Evolutionary conservation across 208 protist genomes (phyloP).

Genomic region (Herpetomonas samuelpessoai): DNA sequence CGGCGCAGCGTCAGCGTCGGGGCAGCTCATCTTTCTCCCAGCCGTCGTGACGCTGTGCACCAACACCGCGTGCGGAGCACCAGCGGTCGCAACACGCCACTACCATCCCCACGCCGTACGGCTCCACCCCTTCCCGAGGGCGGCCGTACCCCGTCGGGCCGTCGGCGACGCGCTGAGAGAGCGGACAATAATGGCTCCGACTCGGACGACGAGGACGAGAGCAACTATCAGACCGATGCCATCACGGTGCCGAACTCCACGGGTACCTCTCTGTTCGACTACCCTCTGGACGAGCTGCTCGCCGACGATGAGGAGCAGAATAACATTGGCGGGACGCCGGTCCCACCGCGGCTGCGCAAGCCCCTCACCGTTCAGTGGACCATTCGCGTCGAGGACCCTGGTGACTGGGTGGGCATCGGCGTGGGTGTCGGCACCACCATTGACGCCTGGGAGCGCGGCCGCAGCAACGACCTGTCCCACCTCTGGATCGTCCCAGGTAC

Average conservation of each 20-base stretch:
- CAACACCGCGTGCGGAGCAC: background rate
- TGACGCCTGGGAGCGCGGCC: conserved; percentile 42
- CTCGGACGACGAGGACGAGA: background rate
- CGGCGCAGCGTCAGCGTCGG: background rate
- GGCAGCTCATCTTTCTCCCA: background rate
- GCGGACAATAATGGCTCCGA: background rate
- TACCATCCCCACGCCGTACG: conserved; percentile 5
- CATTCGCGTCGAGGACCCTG: conserved; percentile 68
- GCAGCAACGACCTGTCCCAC: conserved; percentile 71
- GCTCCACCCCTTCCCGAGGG: background rate
- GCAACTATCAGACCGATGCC: conserved; percentile 14
- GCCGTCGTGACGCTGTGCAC: background rate
- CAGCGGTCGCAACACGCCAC: conserved; percentile 2
- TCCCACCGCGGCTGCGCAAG: background rate
- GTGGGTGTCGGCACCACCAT: conserved; percentile 76
- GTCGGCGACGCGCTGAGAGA: background rate
- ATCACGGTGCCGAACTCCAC: conserved; percentile 55
- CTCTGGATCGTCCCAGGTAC: conserved; percentile 72
- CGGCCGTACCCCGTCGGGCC: conserved; percentile 9
- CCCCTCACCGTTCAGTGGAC: conserved; percentile 49
- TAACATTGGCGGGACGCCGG: conserved; percentile 12
- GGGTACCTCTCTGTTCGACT: conserved; percentile 74
- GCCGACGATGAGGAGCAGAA: conserved; percentile 16
- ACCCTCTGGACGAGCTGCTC: conserved; percentile 56
- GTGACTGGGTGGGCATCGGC: conserved; percentile 86